A percentile compares a stretch with the other conserved stretches of the same genome.
These are phyloP conservation scores for Hibiscus trionum DNA, from an alignment of 345 rosid species.

Conservation along the genomic window DNA sequence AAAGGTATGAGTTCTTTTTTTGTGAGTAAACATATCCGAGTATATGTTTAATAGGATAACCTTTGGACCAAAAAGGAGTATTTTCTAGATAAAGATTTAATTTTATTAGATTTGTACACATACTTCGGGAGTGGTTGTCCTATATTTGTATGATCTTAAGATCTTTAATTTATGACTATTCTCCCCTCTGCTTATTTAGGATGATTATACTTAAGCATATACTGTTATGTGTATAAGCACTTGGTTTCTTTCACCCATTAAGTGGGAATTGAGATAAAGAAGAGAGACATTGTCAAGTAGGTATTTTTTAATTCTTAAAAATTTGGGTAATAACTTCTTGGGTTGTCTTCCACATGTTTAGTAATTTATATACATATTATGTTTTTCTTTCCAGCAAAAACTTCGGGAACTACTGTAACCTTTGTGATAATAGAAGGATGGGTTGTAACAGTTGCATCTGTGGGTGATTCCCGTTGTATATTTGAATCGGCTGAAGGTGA, in stretches of 20 bases:
- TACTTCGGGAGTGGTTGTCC: background rate
- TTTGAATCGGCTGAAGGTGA: conserved; percentile 95
- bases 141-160: background rate
- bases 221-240: background rate
- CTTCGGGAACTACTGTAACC: conserved; percentile 92
- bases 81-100: background rate
- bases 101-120: background rate
- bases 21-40: background rate
- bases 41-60: background rate
- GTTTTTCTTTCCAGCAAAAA: conserved; percentile 43
- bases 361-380: background rate
- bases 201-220: background rate
- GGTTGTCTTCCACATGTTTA: background rate
- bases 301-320: background rate
- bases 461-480: conserved; percentile 94
- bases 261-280: background rate
- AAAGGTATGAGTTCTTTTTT: conserved; percentile 37
- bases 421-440: conserved; percentile 88
- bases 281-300: background rate
- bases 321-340: background rate
- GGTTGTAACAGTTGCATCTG: conserved; percentile 92
- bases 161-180: background rate
- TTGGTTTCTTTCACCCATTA: background rate
- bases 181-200: background rate
- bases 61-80: background rate